Base-by-base conservation (phyloP, 345 rosid genomes). In the Gossypium turneri region DNA sequence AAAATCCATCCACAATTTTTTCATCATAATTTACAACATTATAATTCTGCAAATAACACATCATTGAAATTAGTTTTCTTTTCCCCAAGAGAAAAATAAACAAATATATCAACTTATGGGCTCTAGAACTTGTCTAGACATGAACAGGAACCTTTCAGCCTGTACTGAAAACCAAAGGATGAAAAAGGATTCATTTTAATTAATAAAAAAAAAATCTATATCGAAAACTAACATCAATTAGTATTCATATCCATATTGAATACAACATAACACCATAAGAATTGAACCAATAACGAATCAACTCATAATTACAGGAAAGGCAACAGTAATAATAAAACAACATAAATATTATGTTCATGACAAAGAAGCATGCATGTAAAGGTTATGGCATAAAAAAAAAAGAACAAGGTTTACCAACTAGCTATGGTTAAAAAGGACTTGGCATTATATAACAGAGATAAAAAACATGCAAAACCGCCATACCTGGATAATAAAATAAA, bases 21-120 rank as follows among this genome's bases (percentile, higher is more conserved):
- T 94, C 97, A 67, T 89, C 87, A 73, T 92, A 94, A 74, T 89
- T 94, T 77, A 94, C 88, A 48, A 93, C 91, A 85, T 86, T 92
- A 82, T 92, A 90, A 76, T 90, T 92, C 98, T 92, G 74, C 74
- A 83, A 22, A 53, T 13, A 19, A 79, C 4, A 70, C 20, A n/a
- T 56, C 5, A 27, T 73, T 16, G 24, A 80, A 67, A 58, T 52
- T 16, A 38, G 56, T 50, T 41, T 45, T 52, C 29, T 24, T 60
- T 52, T 53, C 59, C 29, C 29, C 6, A 16, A 43, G 55, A 80
- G 3, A 45, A 25, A 41, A 66, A 65, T 12, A 65, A 2, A 24
- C 25, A 65, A 61, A 47, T 27, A 20, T n/a, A 64, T 52, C 44
- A 44, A 44, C 53, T 44, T 24, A 56, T 52, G 16, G 27, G 24